Evolutionary conservation across 2,329 filamentous ascomycete genomes (phyloP).

Genomic region (Acrocalymma vagum): DNA sequence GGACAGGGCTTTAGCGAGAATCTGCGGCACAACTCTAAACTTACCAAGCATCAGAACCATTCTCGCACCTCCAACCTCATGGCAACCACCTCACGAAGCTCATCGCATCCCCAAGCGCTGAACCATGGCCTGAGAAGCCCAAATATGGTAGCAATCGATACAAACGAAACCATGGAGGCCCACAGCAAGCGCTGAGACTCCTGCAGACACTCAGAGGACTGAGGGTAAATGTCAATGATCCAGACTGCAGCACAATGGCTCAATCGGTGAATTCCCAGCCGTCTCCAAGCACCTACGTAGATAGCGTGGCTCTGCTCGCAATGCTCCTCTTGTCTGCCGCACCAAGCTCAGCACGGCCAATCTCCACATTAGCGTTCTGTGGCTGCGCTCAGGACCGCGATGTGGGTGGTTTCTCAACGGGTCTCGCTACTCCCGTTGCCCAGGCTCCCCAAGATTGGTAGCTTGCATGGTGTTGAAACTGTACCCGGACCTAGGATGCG

Average conservation of each 20-base stretch:
- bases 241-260: slow-evolving; percentile 1
- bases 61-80: slow-evolving; percentile 33
- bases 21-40: slow-evolving; percentile 39
- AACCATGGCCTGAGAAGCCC: slow-evolving; percentile 9
- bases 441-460: slow-evolving; percentile 31
- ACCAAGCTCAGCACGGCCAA: slow-evolving; percentile 22
- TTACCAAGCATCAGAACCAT: slow-evolving; percentile 38
- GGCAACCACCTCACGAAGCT: slow-evolving; percentile 22
- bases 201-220: too few relatives aligned
- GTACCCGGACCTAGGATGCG: slow-evolving; percentile 38
- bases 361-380: slow-evolving; percentile 29
- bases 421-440: slow-evolving; percentile 41
- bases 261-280: slow-evolving; percentile 3
- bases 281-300: too few relatives aligned
- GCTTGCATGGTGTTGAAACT: slow-evolving; percentile 49
- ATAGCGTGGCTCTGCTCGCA: too few relatives aligned
- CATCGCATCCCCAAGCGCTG: slow-evolving; percentile 25
- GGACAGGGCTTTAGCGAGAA: slow-evolving; percentile 34
- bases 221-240: too few relatives aligned
- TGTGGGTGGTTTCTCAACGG: slow-evolving; percentile 34
- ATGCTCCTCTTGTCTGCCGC: slow-evolving; percentile 3
- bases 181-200: slow-evolving; percentile 33
- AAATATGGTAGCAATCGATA: slow-evolving; percentile 21
- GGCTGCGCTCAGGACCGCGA: slow-evolving; percentile 26
- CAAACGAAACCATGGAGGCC: slow-evolving; percentile 34